Evolutionary conservation across 495 filamentous ascomycete species (phyloP), one percentile per base, ranked within the genome.

Genomic region (Daldinia childiae): DNA sequence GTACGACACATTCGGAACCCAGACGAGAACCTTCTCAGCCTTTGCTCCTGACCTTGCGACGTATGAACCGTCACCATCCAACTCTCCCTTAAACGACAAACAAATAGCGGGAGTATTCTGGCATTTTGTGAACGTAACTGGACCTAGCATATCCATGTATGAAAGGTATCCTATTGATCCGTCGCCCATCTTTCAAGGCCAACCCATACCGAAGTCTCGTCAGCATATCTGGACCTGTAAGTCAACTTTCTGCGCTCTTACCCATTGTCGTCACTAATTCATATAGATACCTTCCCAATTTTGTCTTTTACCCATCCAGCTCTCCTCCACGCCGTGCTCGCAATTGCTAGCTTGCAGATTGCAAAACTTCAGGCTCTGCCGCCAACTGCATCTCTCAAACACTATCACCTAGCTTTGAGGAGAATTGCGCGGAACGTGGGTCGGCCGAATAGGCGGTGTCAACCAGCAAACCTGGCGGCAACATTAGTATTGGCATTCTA

Each of bases 41-140:
- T 73, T 79, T 70, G 73, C 73, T 14, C 63, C 78, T 26, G 68
- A 80, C n/a, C 86, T 99, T 9, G 88, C 91, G 11, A 87, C 87
- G 1, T 98, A 99, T 71, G 84, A 84, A 15, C 91, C 93, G 4
- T 89, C 91, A 4, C 85, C 90, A 26, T 83, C 87, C 19, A 93
- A 90, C 3, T 94, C 92, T 36, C 95, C 94, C 5, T 80, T 98
- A 26, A 92, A 89, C 72, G 94, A 98, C 74, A 85, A 88, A 2
- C 89, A 90, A 62, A 96, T 93, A 1, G 93, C 93, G 9, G 87
- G 91, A 34, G 88, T 98, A 15, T 99, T 98, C 77, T 90, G 90
- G 75, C 93, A 98, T 81, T 99, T 98, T 78, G 88, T 98, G 27
- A 90, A 93, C 72, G 90, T 94, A 7, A 97, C 94, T 2, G 95